Evolutionary conservation across 139 green algal genomes (phyloP), one percentile per base, ranked within the genome.

Genomic region (Spirogloea muscicola): DNA sequence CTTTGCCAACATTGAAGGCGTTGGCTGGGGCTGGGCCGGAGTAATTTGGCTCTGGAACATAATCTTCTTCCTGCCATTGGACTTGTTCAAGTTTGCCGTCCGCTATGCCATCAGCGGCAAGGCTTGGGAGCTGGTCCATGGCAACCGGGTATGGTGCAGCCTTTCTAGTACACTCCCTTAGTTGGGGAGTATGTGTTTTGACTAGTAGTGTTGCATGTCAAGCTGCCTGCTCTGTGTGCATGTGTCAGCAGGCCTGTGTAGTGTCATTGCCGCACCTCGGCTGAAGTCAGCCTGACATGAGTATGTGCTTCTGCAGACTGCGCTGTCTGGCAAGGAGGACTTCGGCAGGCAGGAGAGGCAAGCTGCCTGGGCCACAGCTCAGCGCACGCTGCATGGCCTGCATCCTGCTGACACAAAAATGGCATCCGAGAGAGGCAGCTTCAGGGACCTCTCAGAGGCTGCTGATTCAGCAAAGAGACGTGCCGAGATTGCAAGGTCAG

Each of bases 81-180:
- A 80, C 57, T 51, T 80, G 36, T 16, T 80, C 69, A 80, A 80
- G 52, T 72, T 80, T 4, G 43, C 48, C 36, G 37, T 82, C 27
- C 74, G 70, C 31, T 80, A 81, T 27, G 36, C 39, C 36, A 33
- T 80, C 69, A 58, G 27, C 0, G 69, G 69, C 44, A 55, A 55
- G 33, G 52, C 52, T 6, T 77, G 69, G 69, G 51, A 77, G 36
- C 29, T 76, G 67, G 21, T 76, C 25, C 34, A n/a, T 10, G 59
- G 49, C 38, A 49, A 48, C 36, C 31, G 27, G 34, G 59, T 68
- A n/a, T n/a, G n/a, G n/a, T n/a, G n/a, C n/a, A n/a, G n/a, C n/a
- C n/a, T n/a, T n/a, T n/a, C n/a, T n/a, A n/a, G n/a, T n/a, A n/a
- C n/a, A n/a, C n/a, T n/a, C n/a, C n/a, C n/a, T n/a, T n/a, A n/a